phyloP scores from a whole-genome alignment of 768 basidiomycete species.

The Tephrocybe sp. region DNA sequence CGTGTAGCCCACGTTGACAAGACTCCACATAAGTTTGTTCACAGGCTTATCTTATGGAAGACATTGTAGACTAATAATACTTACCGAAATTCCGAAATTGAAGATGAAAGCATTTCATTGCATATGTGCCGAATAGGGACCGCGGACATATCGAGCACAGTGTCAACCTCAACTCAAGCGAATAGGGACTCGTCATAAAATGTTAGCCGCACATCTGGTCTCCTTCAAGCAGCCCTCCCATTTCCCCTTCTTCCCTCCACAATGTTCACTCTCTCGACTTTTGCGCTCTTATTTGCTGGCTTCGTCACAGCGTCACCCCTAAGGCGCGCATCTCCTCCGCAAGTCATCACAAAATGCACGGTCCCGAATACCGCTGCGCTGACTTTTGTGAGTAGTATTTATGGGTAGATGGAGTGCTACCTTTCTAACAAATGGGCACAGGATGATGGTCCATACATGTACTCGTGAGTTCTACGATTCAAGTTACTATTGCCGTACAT shows the following conservation, averaged over 20 bases:
- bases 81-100: neutral
- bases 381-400: conserved; percentile 31
- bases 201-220: neutral
- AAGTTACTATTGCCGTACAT: neutral
- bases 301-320: conserved; percentile 18
- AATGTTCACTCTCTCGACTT: conserved; percentile 17
- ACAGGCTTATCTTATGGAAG: too few species aligned
- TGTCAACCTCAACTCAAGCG: neutral
- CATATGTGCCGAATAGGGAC: neutral
- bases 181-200: neutral
- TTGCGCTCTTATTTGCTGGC: conserved; percentile 13
- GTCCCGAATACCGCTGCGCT: conserved; percentile 36
- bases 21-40: too few species aligned
- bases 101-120: neutral
- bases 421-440: neutral
- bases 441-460: conserved; percentile 20
- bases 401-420: neutral
- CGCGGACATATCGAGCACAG: neutral
- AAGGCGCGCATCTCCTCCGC: conserved; percentile 18
- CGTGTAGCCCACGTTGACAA: too few species aligned
- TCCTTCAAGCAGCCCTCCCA: neutral
- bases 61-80: too few species aligned
- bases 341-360: conserved; percentile 32
- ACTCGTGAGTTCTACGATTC: conserved; percentile 9
- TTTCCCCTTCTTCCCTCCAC: neutral